Evolutionary conservation across 2,329 filamentous ascomycete species (phyloP), one percentile per base, ranked within the genome.

Genomic region (Didymella keratinophila): DNA sequence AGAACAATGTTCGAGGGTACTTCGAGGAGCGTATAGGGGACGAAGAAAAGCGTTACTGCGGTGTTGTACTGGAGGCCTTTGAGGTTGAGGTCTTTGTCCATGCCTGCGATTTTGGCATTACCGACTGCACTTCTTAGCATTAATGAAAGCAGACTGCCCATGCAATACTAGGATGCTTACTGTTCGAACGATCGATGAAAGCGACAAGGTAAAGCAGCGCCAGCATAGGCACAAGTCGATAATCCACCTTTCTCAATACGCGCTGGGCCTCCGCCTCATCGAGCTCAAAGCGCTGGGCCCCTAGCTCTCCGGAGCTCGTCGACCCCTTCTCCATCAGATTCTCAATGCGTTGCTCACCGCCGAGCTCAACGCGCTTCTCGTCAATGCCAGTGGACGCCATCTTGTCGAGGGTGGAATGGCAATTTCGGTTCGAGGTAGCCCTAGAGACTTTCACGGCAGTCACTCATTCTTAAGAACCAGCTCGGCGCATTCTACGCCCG

Each of bases 101-200:
- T 68, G 27, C 78, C 78, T 20, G 76, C 75, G 43, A 80, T 78
- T 48, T 76, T 78, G 9, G 78, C 78, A 64, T 80, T 80, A 11
- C 77, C 74, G 44, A 77, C 71, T 75, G 52, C 6, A 10, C 20
- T 16, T 9, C 11, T 70, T 36, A 70, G 55, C 25, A 44, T 4
- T 16, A 7, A 4, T 32, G 10, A 11, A n/a, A 3, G 1, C 4
- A 20, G 9, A 11, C 4, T 18, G 9, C 3, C 32, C 11, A 5
- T 34, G 32, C 32, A 36, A 14, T n/a, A 2, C 3, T 25, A 14
- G 18, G 18, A 39, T 8, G 42, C 60, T 41, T 57, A 71, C 68
- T 72, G 53, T 76, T 76, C 16, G 68, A 70, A 14, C 73, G 63
- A 50, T 76, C 72, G 34, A 76, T 69, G 45, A 74, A 74, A 2